Evolutionary conservation across 2,329 filamentous ascomycete species (phyloP).

Genomic region (Cyphellophora attinorum): DNA sequence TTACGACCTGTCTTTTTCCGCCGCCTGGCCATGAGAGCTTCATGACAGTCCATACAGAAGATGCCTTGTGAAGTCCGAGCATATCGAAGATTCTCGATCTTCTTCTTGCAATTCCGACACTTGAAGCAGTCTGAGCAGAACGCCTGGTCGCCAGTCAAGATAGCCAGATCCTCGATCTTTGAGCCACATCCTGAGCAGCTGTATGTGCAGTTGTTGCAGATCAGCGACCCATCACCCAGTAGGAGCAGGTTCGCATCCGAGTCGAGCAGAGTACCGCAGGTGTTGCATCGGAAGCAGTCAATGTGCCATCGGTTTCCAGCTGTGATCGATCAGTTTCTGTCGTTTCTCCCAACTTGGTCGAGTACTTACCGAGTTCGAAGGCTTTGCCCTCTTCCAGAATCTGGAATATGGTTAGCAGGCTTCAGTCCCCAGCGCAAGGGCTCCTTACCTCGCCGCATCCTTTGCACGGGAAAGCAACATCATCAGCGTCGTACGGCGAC

Average conservation of each 20-base stretch:
- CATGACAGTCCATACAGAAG: conserved; percentile 98
- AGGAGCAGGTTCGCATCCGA: conserved; percentile 96
- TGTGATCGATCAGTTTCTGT: conserved; percentile 33
- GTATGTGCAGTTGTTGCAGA: conserved; percentile 99
- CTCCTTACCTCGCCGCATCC: conserved; percentile 74
- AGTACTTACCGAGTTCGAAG: conserved; percentile 72
- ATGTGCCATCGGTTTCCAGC: conserved; percentile 97
- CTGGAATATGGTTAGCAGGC: conserved; percentile 37
- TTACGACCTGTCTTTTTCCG: conserved; percentile 53
- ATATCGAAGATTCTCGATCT: conserved; percentile 97
- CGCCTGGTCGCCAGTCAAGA: conserved; percentile 93
- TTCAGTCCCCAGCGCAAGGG: conserved; percentile 4
- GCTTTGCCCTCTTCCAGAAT: conserved; percentile 98
- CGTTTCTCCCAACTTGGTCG: conserved; percentile 5
- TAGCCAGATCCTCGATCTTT: conserved; percentile 97
- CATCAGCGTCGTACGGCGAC: conserved; percentile 64
- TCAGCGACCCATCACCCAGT: conserved; percentile 92
- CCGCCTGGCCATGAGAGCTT: conserved; percentile 86
- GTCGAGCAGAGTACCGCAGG: conserved; percentile 88
- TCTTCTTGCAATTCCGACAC: conserved; percentile 95
- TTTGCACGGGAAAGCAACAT: conserved; percentile 77
- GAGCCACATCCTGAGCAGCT: conserved; percentile 93
- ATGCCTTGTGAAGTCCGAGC: conserved; percentile 96
- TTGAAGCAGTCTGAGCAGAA: conserved; percentile 97
- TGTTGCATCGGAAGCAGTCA: conserved; percentile 96